Evolutionary conservation across 1,284 basidiomycete genomes (phyloP).

Genomic region (Ganoderma resinaceum): DNA sequence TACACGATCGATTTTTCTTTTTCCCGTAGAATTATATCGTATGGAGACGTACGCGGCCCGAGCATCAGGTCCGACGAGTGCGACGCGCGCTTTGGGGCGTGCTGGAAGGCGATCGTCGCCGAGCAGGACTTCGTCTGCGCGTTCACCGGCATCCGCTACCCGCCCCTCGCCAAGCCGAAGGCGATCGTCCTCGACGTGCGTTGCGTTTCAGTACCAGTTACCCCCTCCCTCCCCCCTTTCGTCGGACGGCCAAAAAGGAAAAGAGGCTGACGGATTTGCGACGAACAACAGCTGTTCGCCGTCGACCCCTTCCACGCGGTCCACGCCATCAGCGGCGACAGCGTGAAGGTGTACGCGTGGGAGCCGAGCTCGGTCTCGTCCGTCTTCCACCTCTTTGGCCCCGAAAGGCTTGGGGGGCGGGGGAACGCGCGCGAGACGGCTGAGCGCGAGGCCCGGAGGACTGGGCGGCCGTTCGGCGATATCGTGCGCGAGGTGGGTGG

Average conservation of each 20-base stretch:
- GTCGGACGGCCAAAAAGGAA: too few relatives aligned
- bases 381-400: conserved; percentile 25
- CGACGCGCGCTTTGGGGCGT: background rate
- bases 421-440: conserved; percentile 27
- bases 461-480: conserved; percentile 19
- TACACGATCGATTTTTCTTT: background rate
- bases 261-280: background rate
- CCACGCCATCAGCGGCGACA: conserved; percentile 8
- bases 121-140: background rate
- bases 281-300: conserved; percentile 26
- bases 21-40: conserved; percentile 18
- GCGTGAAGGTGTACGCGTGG: conserved; percentile 30
- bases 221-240: background rate
- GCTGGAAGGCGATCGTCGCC: conserved; percentile 5
- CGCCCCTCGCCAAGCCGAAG: conserved; percentile 3
- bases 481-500: conserved; percentile 25
- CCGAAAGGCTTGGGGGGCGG: conserved; percentile 24
- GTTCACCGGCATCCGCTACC: background rate
- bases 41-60: background rate
- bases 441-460: conserved; percentile 17
- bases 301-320: conserved; percentile 11
- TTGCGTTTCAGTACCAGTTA: too few relatives aligned
- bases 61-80: background rate
- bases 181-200: background rate
- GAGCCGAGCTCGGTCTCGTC: conserved; percentile 18